Evolutionary conservation across 2,329 filamentous ascomycete genomes (phyloP).

Genomic region (Penicillium digitatum): DNA sequence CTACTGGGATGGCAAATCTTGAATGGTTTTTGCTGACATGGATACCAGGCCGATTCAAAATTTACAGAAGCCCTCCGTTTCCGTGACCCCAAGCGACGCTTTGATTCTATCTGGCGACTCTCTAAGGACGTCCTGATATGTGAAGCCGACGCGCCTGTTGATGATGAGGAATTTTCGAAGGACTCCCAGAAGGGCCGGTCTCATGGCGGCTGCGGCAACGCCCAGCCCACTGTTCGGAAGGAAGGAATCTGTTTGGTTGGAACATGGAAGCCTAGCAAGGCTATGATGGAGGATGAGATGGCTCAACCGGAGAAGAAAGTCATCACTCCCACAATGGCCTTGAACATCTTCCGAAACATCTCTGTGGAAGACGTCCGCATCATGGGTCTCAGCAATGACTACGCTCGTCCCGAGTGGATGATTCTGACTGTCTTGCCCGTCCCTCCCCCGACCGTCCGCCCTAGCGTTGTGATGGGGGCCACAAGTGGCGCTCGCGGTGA

Average conservation of each 20-base stretch:
- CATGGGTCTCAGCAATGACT: conserved; percentile 90
- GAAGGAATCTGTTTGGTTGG: conserved; percentile 77
- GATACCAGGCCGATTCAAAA: conserved; percentile 70
- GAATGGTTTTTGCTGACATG: conserved; percentile 49
- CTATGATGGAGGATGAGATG: conserved; percentile 63
- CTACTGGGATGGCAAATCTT: conserved; percentile 54
- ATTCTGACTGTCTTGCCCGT: conserved; percentile 91
- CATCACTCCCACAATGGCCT: conserved; percentile 78
- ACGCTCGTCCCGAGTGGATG: conserved; percentile 98
- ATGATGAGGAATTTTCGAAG: conserved; percentile 66
- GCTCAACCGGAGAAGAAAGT: conserved; percentile 72
- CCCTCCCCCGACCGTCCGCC: conserved; percentile 89
- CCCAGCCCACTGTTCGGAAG: conserved; percentile 81
- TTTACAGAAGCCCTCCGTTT: conserved; percentile 77
- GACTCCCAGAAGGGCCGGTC: conserved; percentile 54
- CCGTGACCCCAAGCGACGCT: conserved; percentile 89
- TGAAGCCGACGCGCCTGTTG: conserved; percentile 68
- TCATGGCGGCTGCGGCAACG: conserved; percentile 92
- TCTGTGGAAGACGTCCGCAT: conserved; percentile 74
- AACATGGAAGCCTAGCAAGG: conserved; percentile 67
- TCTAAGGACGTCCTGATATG: conserved; percentile 87
- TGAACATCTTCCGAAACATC: conserved; percentile 83
- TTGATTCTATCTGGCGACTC: conserved; percentile 84
- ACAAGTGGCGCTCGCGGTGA: conserved; percentile 90
- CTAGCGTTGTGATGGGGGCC: conserved; percentile 95